These are phyloP conservation scores for Gynostemma pentaphyllum DNA, from an alignment of 306 rosid species.

Conservation along the genomic window DNA sequence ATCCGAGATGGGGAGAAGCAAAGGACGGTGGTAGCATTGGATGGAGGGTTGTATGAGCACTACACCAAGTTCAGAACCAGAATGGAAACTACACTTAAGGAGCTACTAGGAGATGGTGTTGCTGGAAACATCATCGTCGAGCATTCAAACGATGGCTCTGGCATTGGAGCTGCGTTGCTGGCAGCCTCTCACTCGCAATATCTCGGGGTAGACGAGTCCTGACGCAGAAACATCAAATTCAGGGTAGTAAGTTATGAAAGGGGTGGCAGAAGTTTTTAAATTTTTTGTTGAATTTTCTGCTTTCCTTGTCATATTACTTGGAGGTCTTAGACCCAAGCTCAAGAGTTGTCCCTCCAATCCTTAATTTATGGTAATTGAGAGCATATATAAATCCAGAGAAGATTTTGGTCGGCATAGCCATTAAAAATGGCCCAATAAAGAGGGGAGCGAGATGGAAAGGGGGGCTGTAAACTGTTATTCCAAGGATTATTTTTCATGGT, in stretches of 20 bases:
- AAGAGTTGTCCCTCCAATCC: background rate
- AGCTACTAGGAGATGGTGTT: conserved; percentile 50
- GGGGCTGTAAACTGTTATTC: background rate
- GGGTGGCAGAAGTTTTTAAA: conserved; percentile 8
- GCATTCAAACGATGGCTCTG: conserved; percentile 78
- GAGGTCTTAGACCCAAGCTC: conserved; percentile 7
- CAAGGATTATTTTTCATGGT: conserved; percentile 8
- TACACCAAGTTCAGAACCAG: conserved; percentile 58
- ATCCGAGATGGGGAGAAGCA: conserved; percentile 25
- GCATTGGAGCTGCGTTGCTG: conserved; percentile 83
- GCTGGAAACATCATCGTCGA: conserved; percentile 30
- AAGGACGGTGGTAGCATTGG: conserved; percentile 60
- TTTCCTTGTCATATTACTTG: conserved; percentile 1
- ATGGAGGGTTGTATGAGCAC: conserved; percentile 89
- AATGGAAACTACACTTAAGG: conserved; percentile 53
- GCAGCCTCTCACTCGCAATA: conserved; percentile 76
- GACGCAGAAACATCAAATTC: background rate
- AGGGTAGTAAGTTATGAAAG: background rate
- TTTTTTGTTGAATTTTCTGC: conserved; percentile 13
- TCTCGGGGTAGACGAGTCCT: conserved; percentile 29
- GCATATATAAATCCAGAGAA: background rate
- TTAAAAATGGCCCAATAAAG: background rate
- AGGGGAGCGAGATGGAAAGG: background rate
- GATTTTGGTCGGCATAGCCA: conserved; percentile 3
- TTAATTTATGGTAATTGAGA: conserved; percentile 11